Evolutionary conservation across 2,329 filamentous ascomycete species (phyloP), one percentile per base, ranked within the genome.

Genomic region (Sporothrix humicola): DNA sequence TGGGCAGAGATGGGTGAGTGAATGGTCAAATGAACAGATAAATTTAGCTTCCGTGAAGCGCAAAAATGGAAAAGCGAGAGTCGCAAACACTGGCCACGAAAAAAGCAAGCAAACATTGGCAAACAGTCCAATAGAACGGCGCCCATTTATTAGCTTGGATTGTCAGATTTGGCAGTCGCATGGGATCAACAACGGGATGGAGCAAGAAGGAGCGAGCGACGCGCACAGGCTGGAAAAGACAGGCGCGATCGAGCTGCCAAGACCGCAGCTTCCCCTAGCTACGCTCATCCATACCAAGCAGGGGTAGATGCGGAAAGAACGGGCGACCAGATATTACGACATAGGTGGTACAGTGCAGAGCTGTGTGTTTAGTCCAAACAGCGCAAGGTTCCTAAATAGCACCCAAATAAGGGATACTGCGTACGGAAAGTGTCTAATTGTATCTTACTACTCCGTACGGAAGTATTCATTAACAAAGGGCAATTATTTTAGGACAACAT

Each of bases 231-330:
- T 42, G 13, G 12, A 26, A 42, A 44, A 23, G 20, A 44, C 54
- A 31, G 48, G 48, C 66, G 66, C 66, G 48, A 13, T 42, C 63
- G 20, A 50, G 46, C 44, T 31, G 44, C 63, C 63, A 66, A 50
- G 63, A 48, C 31, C 42, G 20, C 26, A 66, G 63, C 63, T 50
- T 65, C 59, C 59, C 61, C 61, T 66, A 48, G 61, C 61, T 66
- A 8, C 26, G 61, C 48, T 44, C 8, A 66, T 66, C 42, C 61
- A 66, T 48, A 13, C 61, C 61, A 48, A 37, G 12, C 42, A 23
- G 59, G 59, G 44, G 65, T 13, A 31, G 58, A 61, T 17, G 26
- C 46, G 7, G n/a, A 50, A 68, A 50, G 66, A 54, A 69, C 17
- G 17, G 26, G 44, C 66, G 26, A 56, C 17, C 48, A 42, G 48